These are phyloP conservation scores for Trichoderma parareesei DNA, from an alignment of 495 filamentous ascomycete genomes.

Conservation along the genomic window DNA sequence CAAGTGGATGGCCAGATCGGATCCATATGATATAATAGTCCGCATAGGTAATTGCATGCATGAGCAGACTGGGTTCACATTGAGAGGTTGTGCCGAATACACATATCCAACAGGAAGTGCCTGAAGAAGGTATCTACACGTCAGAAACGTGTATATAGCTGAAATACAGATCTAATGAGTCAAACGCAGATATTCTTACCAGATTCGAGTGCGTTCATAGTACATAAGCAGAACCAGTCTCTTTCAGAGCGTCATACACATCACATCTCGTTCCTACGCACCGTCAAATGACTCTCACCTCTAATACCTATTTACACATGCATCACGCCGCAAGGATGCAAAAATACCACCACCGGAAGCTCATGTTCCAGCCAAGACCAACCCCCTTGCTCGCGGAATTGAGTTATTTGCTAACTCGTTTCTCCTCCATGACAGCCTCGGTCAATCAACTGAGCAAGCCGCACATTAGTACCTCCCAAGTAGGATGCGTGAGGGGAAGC, in stretches of 20 bases:
- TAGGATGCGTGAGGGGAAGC: too few species aligned
- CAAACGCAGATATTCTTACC: too few species aligned
- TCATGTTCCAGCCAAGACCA: background rate
- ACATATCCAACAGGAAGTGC: background rate
- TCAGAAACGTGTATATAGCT: too few species aligned
- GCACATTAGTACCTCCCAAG: too few species aligned
- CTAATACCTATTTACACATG: background rate
- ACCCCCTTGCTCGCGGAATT: background rate
- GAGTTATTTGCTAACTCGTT: too few species aligned
- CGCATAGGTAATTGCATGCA: background rate
- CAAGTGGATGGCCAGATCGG: background rate
- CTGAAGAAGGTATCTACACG: background rate
- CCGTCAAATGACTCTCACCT: background rate
- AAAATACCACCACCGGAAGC: background rate
- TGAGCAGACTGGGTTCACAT: background rate
- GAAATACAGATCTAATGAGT: too few species aligned
- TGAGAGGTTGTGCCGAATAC: background rate
- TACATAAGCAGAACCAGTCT: too few species aligned
- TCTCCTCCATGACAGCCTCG: too few species aligned
- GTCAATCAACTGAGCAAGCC: too few species aligned
- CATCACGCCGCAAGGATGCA: background rate
- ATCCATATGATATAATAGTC: background rate
- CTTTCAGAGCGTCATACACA: too few species aligned
- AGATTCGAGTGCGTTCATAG: too few species aligned
- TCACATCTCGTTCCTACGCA: too few species aligned